Base-by-base conservation (phyloP, 2,329 filamentous ascomycete genomes). In the Scytalidium sp. region DNA sequence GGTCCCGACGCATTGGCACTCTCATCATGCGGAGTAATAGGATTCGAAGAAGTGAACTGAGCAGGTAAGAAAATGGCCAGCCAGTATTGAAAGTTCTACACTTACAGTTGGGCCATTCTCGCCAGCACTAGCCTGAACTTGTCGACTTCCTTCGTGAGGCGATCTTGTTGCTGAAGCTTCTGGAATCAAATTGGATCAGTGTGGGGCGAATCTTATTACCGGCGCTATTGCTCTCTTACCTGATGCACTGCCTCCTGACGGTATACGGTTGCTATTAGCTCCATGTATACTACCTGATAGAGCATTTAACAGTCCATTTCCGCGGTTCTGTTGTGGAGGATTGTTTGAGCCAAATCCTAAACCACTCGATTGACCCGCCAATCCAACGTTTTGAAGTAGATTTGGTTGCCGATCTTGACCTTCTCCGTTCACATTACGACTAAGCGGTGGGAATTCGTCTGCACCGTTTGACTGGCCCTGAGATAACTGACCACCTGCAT, bases 361-460 rank as follows among this genome's bases (percentile, higher is more conserved):
- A 3, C 69, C 64, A 45, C 69, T 68, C 20, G 67, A 68, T 55
- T 77, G 78, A 19, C 73, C 67, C 39, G 74, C 75, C 52, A 84
- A 83, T 25, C 74, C 75, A 50, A 83, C 80, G 42, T 73, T 76
- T 20, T 76, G 75, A 70, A 83, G 76, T 47, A 83, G 55, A 55
- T 66, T 77, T 20, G 72, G 67, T 21, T 68, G 69, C 29, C 80
- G 76, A 52, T 84, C 81, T 53, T 79, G 77, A 8, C 74, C 76
- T 23, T 85, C 81, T 19, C 80, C 79, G 54, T 78, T 81, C 27
- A 70, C 72, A 41, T 76, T 76, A 52, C 80, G 71, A 56, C 79
- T 83, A 49, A 85, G 64, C 17, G 83, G 82, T 5, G 82, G 82
- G 49, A 85, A 85, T 17, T 85, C 83, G 45, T 85, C 83, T 48